Evolutionary conservation across 1,284 basidiomycete genomes (phyloP).

Genomic region (Ustilago crameri): DNA sequence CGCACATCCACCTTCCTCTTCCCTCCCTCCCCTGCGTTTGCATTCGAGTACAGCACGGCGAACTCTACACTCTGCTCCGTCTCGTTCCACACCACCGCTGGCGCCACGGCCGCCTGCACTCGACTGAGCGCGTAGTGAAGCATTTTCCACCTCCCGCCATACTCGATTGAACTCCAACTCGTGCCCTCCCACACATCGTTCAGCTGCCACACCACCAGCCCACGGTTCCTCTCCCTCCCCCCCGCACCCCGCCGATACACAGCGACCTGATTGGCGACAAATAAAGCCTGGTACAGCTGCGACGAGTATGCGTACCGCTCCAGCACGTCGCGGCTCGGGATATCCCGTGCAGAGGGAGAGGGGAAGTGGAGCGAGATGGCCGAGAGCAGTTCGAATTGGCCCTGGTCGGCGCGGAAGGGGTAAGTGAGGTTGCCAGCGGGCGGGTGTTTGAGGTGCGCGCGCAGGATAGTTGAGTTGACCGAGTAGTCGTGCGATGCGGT

Average conservation of each 20-base stretch:
- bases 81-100: conserved; percentile 73
- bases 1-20: conserved; percentile 1
- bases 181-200: conserved; percentile 78
- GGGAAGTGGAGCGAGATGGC: conserved; percentile 71
- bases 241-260: conserved; percentile 76
- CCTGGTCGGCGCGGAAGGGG: conserved; percentile 74
- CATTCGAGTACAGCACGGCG: conserved; percentile 63
- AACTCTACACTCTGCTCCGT: conserved; percentile 72
- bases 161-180: conserved; percentile 75
- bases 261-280: conserved; percentile 73
- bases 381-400: conserved; percentile 73
- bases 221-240: conserved; percentile 75
- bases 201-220: conserved; percentile 75
- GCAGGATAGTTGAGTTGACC: conserved; percentile 75
- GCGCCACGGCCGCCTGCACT: conserved; percentile 72
- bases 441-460: conserved; percentile 73
- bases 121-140: conserved; percentile 71
- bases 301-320: conserved; percentile 40
- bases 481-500: conserved; percentile 69
- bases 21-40: background rate
- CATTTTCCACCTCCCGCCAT: conserved; percentile 76
- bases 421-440: conserved; percentile 74
- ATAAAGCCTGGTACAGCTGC: conserved; percentile 45
- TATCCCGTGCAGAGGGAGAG: background rate
- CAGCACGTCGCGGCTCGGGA: conserved; percentile 9